Percentiles rank a stretch among this genome's conserved stretches.
These are phyloP conservation scores for Teunomyces funiuensis DNA, from an alignment of 805 yeast genomes.

Conservation along the genomic window DNA sequence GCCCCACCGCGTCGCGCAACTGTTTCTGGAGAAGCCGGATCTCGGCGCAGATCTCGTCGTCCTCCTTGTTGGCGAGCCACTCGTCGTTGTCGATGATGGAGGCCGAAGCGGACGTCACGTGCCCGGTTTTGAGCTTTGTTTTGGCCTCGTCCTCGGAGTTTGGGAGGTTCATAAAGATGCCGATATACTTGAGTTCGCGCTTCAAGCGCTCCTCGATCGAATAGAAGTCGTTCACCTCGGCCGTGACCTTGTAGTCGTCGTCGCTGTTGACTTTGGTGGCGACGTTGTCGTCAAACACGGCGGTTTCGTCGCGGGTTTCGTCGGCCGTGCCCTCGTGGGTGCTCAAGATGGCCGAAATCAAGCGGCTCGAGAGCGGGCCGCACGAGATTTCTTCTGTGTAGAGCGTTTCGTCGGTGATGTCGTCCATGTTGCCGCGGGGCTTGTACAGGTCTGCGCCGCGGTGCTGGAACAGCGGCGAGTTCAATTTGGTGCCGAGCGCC, in stretches of 20 bases:
- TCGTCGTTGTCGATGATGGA: constrained; percentile 54
- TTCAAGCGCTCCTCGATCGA: constrained; percentile 85
- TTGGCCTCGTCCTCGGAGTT: constrained; percentile 35
- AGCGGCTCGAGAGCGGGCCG: constrained; percentile 86
- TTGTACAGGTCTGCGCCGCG: constrained; percentile 42
- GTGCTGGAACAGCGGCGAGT: constrained; percentile 48
- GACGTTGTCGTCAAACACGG: constrained; percentile 29
- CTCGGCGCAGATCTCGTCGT: constrained; percentile 90
- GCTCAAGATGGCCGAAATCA: constrained; percentile 75
- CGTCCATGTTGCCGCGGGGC: constrained; percentile 62
- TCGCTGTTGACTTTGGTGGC: constrained; percentile 36
- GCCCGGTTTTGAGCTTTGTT: constrained; percentile 15
- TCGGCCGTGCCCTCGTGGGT: constrained; percentile 26
- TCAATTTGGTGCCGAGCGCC: constrained; percentile 41
- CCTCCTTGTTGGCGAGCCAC: constrained; percentile 82
- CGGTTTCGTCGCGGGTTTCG: constrained; percentile 16
- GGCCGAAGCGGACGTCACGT: constrained; percentile 16
- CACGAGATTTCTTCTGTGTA: constrained; percentile 78
- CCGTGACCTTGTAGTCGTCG: constrained; percentile 40
- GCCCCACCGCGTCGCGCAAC: constrained; percentile 56
- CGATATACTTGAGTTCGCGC: constrained; percentile 85
- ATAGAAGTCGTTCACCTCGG: constrained; percentile 63
- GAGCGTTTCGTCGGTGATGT: constrained; percentile 57
- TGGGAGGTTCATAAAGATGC: constrained; percentile 70
- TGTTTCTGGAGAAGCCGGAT: constrained; percentile 70